phyloP scores from a whole-genome alignment of 2,329 filamentous ascomycete species.

The Atkinsonella texensis region DNA sequence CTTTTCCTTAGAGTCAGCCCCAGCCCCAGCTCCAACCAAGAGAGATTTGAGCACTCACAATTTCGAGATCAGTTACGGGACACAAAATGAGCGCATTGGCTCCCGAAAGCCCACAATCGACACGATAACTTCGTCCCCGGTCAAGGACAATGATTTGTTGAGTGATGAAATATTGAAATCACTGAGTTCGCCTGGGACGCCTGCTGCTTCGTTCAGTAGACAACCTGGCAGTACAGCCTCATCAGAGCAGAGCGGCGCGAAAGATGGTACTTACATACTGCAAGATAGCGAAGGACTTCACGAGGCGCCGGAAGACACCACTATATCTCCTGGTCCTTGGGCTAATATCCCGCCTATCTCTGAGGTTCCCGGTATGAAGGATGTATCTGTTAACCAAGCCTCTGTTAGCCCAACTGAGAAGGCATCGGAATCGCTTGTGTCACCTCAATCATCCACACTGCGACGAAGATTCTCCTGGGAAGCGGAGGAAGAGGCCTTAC shows the following conservation, averaged over 20 bases:
- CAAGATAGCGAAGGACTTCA: conserved; percentile 58
- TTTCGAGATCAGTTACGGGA: background rate
- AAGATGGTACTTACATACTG: conserved; percentile 52
- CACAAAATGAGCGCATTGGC: background rate
- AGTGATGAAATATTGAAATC: conserved; percentile 65
- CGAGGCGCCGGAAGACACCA: conserved; percentile 23
- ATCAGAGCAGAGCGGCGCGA: conserved; percentile 9
- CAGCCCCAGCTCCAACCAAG: conserved; percentile 22
- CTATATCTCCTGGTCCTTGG: background rate
- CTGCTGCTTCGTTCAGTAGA: conserved; percentile 7
- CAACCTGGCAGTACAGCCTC: conserved; percentile 10
- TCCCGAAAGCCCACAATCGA: conserved; percentile 32
- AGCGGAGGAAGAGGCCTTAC: conserved; percentile 20
- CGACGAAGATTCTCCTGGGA: conserved; percentile 29
- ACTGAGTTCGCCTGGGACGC: conserved; percentile 37
- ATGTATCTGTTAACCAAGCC: background rate
- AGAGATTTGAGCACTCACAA: conserved; percentile 19
- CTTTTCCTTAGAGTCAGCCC: conserved; percentile 3
- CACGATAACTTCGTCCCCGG: conserved; percentile 37
- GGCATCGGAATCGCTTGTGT: conserved; percentile 1
- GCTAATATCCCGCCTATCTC: background rate
- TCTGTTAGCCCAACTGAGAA: background rate
- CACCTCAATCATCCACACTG: conserved; percentile 4
- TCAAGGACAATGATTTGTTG: conserved; percentile 59
- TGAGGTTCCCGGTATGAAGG: background rate